Percentiles rank a stretch among this genome's conserved stretches.
Evolutionary conservation across 441 rosid species (phyloP).

Genomic region (Pelargonium fulgidum): DNA sequence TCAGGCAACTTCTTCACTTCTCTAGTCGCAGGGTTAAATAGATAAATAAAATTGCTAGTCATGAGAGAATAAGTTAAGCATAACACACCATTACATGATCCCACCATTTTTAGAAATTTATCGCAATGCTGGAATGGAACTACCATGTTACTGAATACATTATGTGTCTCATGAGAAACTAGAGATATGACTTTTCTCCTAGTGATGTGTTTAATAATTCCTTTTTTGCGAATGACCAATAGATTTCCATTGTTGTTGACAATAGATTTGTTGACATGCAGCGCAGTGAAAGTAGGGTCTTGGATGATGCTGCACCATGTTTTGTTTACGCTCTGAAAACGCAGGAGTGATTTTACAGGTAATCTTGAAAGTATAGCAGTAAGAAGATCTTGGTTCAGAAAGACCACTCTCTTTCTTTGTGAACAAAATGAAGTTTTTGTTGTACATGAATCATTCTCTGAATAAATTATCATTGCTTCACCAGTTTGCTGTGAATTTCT

Average conservation of each 20-base stretch:
- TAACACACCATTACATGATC: constrained; percentile 2
- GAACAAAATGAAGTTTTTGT: not conserved
- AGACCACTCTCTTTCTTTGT: not conserved
- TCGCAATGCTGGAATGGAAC: not conserved
- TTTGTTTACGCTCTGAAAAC: constrained; percentile 4
- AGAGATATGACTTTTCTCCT: constrained; percentile 3
- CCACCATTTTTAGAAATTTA: not conserved
- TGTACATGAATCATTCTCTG: not conserved
- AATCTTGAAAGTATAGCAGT: constrained; percentile 12
- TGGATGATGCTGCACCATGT: not conserved
- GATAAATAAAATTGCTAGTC: not conserved
- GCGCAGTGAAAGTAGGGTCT: constrained; percentile 8
- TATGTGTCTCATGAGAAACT: not conserved
- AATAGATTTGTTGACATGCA: constrained; percentile 3
- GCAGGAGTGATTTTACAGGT: constrained; percentile 11
- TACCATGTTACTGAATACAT: not conserved
- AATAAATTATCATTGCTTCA: not conserved
- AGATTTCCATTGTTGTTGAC: not conserved
- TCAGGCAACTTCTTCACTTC: constrained; percentile 1
- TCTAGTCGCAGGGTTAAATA: not conserved
- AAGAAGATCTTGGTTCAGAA: constrained; percentile 3
- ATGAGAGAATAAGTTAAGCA: not conserved
- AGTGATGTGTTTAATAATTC: not conserved
- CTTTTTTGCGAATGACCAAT: not conserved
- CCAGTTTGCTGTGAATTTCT: not conserved